phyloP scores from a whole-genome alignment of 2,329 filamentous ascomycete species.

The Xenoacremonium recifei region DNA sequence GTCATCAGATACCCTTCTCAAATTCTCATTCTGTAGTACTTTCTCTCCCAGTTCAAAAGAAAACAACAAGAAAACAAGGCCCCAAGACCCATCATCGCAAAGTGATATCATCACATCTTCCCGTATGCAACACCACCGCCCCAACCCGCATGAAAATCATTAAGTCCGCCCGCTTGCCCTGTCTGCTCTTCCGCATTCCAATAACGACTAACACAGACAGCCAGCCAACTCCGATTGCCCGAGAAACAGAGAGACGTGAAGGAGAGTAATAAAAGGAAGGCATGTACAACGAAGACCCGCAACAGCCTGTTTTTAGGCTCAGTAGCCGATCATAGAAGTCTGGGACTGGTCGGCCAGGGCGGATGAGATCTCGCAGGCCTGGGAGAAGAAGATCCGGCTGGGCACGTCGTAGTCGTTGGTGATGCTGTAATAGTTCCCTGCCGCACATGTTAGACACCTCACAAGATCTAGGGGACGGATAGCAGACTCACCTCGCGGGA shows the following conservation, averaged over 20 bases:
- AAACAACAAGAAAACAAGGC: too few species aligned
- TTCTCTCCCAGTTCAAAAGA: background rate
- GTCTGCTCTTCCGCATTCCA: too few species aligned
- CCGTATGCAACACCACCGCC: background rate
- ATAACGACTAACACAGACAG: too few species aligned
- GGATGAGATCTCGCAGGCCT: slow-evolving; percentile 65
- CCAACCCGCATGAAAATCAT: too few species aligned
- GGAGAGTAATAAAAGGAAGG: too few species aligned
- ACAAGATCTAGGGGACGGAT: slow-evolving; percentile 3
- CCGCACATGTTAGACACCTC: slow-evolving; percentile 5
- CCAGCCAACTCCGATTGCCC: too few species aligned
- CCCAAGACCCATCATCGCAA: background rate
- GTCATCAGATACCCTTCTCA: slow-evolving; percentile 12
- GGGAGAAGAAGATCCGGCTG: slow-evolving; percentile 86
- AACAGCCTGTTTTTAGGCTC: slow-evolving; percentile 2
- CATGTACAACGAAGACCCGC: too few species aligned
- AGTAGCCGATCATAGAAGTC: slow-evolving; percentile 17
- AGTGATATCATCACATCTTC: background rate
- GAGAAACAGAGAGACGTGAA: too few species aligned
- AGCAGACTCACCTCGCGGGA: slow-evolving; percentile 76
- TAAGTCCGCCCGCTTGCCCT: too few species aligned
- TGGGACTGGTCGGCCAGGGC: slow-evolving; percentile 20
- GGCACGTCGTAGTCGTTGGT: slow-evolving; percentile 71
- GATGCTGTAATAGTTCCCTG: slow-evolving; percentile 94
- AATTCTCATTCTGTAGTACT: slow-evolving; percentile 1